Conservation (phyloP, 306 rosid species). For the Morella rubra region DNA sequence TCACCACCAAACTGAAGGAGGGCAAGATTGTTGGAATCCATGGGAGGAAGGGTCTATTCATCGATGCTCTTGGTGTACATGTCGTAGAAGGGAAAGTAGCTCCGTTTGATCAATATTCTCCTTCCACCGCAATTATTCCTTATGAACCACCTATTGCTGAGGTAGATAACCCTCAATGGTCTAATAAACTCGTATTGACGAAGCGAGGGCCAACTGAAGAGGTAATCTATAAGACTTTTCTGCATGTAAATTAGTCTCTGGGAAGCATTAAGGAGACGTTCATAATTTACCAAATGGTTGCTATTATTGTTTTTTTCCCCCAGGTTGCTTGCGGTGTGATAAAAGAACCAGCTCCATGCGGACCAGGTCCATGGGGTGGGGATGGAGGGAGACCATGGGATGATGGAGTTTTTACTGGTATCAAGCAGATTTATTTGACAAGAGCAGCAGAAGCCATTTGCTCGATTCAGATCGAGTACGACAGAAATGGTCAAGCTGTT, state of each 20-base stretch:
- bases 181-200: slow-evolving; percentile 42
- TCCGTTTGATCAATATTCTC: slow-evolving; percentile 28
- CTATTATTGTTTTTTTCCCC: not conserved
- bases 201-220: slow-evolving; percentile 56
- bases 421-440: slow-evolving; percentile 76
- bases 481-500: slow-evolving; percentile 78
- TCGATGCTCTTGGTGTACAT: slow-evolving; percentile 85
- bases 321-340: slow-evolving; percentile 65
- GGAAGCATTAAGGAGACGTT: not conserved
- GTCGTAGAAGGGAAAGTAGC: slow-evolving; percentile 65
- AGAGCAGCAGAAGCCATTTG: slow-evolving; percentile 65
- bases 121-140: slow-evolving; percentile 38
- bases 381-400: slow-evolving; percentile 93
- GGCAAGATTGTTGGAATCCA: slow-evolving; percentile 84
- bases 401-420: slow-evolving; percentile 86
- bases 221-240: slow-evolving; percentile 40
- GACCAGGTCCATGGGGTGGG: slow-evolving; percentile 99
- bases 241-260: slow-evolving; percentile 8
- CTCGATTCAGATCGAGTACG: slow-evolving; percentile 87
- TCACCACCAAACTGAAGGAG: slow-evolving; percentile 62
- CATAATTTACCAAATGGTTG: slow-evolving; percentile 1
- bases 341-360: slow-evolving; percentile 83
- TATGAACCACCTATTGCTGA: slow-evolving; percentile 42
- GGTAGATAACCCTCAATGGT: slow-evolving; percentile 45
- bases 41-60: slow-evolving; percentile 79